These are phyloP conservation scores for Cytospora piceicola DNA, from an alignment of 2,329 filamentous ascomycete genomes.

Conservation along the genomic window DNA sequence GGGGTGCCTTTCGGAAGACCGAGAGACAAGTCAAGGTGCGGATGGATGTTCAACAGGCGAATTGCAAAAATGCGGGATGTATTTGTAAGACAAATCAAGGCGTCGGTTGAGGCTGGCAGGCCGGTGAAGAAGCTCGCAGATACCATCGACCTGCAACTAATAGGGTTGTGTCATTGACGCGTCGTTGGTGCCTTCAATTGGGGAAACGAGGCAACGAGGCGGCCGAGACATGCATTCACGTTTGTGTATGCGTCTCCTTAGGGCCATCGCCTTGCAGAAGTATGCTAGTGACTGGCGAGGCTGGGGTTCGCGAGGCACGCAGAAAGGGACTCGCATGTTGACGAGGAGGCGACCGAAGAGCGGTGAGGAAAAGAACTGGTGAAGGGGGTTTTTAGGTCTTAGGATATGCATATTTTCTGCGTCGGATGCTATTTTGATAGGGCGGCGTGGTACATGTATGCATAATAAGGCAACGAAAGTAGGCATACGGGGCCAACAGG, in stretches of 20 bases:
- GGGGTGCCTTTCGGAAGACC: no score
- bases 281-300: not conserved
- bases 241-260: constrained; percentile 10
- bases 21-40: no score
- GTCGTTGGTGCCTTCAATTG: constrained; percentile 2
- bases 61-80: no score
- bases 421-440: constrained; percentile 3
- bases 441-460: not conserved
- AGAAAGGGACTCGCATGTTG: constrained; percentile 17
- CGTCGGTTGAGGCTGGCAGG: not conserved
- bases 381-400: constrained; percentile 2
- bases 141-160: not conserved
- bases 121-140: not conserved
- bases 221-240: constrained; percentile 26
- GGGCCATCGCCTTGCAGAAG: constrained; percentile 18
- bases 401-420: constrained; percentile 2
- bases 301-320: not conserved
- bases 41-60: no score
- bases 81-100: not conserved
- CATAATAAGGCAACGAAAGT: constrained; percentile 5
- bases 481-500: not conserved
- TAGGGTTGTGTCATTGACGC: not conserved
- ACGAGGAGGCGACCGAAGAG: constrained; percentile 21
- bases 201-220: constrained; percentile 14
- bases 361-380: constrained; percentile 14